Evolutionary conservation across 805 yeast species (phyloP).

Genomic region (Lachancea nothofagi): DNA sequence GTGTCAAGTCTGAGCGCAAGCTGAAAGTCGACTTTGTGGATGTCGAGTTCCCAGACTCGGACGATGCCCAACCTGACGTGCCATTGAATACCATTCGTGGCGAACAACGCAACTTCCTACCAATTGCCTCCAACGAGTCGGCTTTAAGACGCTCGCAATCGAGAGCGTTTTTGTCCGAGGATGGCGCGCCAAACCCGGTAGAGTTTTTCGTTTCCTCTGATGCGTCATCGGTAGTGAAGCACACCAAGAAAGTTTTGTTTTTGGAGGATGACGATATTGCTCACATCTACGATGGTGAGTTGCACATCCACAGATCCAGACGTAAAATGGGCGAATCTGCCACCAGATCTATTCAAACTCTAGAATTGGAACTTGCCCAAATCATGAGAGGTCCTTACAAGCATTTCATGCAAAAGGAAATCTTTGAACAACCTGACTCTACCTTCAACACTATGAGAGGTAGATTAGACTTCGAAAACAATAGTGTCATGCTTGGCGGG

Average conservation of each 20-base stretch:
- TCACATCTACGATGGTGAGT: conserved; percentile 95
- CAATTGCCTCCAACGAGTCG: conserved; percentile 51
- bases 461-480: conserved; percentile 85
- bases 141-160: conserved; percentile 83
- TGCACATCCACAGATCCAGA: conserved; percentile 95
- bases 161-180: conserved; percentile 93
- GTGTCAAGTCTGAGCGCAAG: conserved; percentile 93
- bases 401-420: conserved; percentile 98
- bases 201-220: conserved; percentile 96
- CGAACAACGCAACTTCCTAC: conserved; percentile 35
- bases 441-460: conserved; percentile 99
- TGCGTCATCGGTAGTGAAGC: conserved; percentile 93
- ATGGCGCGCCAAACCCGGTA: conserved; percentile 85
- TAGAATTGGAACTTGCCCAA: conserved; percentile 94
- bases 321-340: conserved; percentile 85
- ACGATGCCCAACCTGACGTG: conserved; percentile 33
- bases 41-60: conserved; percentile 85
- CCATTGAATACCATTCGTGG: conserved; percentile 24
- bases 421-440: conserved; percentile 97
- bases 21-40: conserved; percentile 97
- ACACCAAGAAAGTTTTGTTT: conserved; percentile 93
- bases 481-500: conserved; percentile 81
- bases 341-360: conserved; percentile 90
- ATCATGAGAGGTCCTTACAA: conserved; percentile 96
- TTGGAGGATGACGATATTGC: conserved; percentile 98